Base-by-base conservation (phyloP, 768 basidiomycete species). In the Amanita exitialis region DNA sequence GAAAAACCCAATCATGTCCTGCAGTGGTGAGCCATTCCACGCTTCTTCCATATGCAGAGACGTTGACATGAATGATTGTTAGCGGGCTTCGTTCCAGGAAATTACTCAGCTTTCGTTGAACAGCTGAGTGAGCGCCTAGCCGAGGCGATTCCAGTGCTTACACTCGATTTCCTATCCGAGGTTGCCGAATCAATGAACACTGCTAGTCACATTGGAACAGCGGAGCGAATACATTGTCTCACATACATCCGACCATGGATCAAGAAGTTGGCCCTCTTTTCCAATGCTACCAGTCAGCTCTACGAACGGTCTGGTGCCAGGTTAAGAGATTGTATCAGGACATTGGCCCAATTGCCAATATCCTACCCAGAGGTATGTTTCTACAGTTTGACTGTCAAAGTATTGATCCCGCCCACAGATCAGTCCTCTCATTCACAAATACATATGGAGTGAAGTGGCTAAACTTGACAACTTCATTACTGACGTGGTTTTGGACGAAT, bases 201-300 rank as follows among this genome's bases (percentile, higher is more conserved):
- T 42, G 74, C 69, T 72, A 74, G 62, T 54, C 67, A 68, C 56
- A 53, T 61, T 4, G 61, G 58, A 2, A 55, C 61, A 59, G 73
- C 66, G 1, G 83, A 86, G 44, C 81, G 83, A 35, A 79, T 88
- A 36, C 78, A 75, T 53, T 90, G 83, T 59, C 63, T 94, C 18
- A 80, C 86, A 53, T 93, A 91, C 60, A 75, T 95, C 73, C 80
- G 77, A 36, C 91, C 93, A 3, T 96, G 92, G 93, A 77, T 95
- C 37, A 82, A 77, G 62, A 93, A 94, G 59, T 71, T 96, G 1
- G 71, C 77, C 2, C 64, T 71, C 12, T 93, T 88, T 55, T 76
- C 78, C 23, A 83, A 84, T 57, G 82, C 90, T 1, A 77, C 81
- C 2, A 75, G 75, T 56, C 59, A 75, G n/a, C 68, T 85, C 28